Percentiles rank a stretch among this genome's conserved stretches.
Conservation (phyloP, 2,329 filamentous ascomycete genomes). For the Lachnellula willkommii region DNA sequence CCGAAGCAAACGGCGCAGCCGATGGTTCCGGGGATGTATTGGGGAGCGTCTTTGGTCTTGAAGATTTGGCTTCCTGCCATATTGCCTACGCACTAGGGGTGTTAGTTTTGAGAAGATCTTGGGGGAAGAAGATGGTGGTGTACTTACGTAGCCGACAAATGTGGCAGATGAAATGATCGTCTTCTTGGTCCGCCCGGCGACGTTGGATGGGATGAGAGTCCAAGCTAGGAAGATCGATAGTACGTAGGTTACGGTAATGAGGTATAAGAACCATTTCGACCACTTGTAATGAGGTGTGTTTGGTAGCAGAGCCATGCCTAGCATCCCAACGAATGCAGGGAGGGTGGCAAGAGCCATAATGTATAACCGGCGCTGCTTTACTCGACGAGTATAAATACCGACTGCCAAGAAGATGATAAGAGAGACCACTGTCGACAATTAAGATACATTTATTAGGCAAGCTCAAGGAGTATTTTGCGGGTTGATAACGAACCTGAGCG, state of each 20-base stretch:
- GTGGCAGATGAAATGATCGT: neutral
- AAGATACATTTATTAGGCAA: neutral
- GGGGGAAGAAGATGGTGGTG: conserved; percentile 55
- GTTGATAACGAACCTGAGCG: conserved; percentile 33
- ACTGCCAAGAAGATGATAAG: conserved; percentile 31
- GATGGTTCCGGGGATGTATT: conserved; percentile 39
- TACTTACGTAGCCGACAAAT: conserved; percentile 55
- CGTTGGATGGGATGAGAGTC: conserved; percentile 33
- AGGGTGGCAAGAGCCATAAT: conserved; percentile 31
- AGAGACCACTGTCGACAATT: conserved; percentile 19
- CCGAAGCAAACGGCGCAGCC: conserved; percentile 10
- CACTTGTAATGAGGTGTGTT: conserved; percentile 31
- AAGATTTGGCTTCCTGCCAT: conserved; percentile 62
- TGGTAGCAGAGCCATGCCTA: conserved; percentile 33
- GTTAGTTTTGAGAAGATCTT: conserved; percentile 48
- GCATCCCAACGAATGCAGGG: conserved; percentile 32
- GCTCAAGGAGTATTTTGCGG: neutral
- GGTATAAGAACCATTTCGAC: conserved; percentile 35
- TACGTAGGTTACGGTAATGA: conserved; percentile 58
- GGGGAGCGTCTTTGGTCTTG: conserved; percentile 48
- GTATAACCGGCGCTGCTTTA: conserved; percentile 28
- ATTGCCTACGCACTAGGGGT: conserved; percentile 48
- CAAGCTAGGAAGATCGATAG: conserved; percentile 31
- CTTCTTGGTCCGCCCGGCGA: neutral
- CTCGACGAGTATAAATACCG: conserved; percentile 30